Base-by-base conservation (phyloP, 2,329 filamentous ascomycete genomes). In the Proliferodiscus dingleyae region DNA sequence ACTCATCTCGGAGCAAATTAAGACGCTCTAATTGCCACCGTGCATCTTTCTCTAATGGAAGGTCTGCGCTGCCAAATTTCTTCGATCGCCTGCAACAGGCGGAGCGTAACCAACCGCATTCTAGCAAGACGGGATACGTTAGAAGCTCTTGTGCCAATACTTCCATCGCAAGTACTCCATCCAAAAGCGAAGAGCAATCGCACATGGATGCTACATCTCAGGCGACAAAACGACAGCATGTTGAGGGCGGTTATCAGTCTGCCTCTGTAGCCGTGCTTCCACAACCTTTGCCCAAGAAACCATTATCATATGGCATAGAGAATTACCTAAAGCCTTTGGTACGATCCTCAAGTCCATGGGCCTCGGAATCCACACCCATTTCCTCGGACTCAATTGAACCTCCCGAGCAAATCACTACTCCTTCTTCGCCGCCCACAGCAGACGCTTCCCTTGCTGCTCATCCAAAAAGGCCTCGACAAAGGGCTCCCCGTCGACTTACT, bases 291-390 rank as follows among this genome's bases (percentile, higher is more conserved):
- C 16, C 19, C 41, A 16, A 52, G 53, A 29, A 48, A 49, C 21
- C 13, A 10, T 49, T 49, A 29, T 50, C 46, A 26, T 45, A 43
- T 4, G 53, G 53, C 3, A 62, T 62, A 37, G 45, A 48, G 23
- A 57, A 44, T 41, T 62, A 59, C 28, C 61, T 63, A 46, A 53
- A 53, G 33, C 53, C 57, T 26, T 13, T 54, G 15, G 41, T 39
- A 9, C 45, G 34, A 16, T 52, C 51, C 16, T 51, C 50, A 22
- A 56, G 49, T 45, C 47, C 51, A 4, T 11, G 45, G 4, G 39
- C 42, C 13, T 40, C 37, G 19, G 47, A 28, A 45, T 41, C 49
- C 40, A 30, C 28, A n/a, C 7, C 16, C 10, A 13, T 18, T 9
- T 47, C 50, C 9, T 51, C 45, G n/a, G 43, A 51, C 13, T n/a